Evolutionary conservation across 352 stramenopile genomes (phyloP).

Genomic region (Phytopythium oedochilum): DNA sequence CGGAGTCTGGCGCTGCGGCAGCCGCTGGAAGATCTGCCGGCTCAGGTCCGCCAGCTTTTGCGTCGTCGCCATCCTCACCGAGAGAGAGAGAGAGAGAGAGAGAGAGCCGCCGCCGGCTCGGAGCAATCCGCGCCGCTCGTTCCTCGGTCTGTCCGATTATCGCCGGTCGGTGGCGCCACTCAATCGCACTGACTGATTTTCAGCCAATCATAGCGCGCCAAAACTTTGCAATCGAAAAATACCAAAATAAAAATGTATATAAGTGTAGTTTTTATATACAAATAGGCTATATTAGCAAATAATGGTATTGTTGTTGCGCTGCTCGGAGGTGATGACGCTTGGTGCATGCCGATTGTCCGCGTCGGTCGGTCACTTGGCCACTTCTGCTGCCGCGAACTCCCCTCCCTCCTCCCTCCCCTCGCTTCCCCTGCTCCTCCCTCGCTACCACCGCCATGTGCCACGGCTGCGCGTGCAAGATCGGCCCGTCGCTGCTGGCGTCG

Average conservation of each 20-base stretch:
- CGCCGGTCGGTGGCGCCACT: neutral
- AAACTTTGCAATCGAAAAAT: too few relatives aligned
- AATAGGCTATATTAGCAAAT: too few relatives aligned
- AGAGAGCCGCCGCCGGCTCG: neutral
- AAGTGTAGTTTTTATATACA: too few relatives aligned
- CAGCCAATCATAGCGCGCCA: neutral
- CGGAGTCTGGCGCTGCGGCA: conserved; percentile 73
- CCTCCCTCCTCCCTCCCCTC: neutral
- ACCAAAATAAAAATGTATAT: too few relatives aligned
- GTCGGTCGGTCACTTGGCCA: too few relatives aligned
- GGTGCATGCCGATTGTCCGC: too few relatives aligned
- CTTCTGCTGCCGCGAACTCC: too few relatives aligned
- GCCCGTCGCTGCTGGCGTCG: conserved; percentile 92
- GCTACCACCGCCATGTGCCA: conserved; percentile 57
- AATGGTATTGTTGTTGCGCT: too few relatives aligned
- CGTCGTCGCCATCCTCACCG: conserved; percentile 30
- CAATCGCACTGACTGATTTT: neutral
- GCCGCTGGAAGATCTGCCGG: conserved; percentile 86
- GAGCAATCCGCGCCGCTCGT: neutral
- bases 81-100: neutral
- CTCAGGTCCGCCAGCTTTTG: conserved; percentile 74
- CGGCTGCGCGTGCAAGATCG: conserved; percentile 84
- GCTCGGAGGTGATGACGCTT: conserved; percentile 5
- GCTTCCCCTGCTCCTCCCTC: neutral
- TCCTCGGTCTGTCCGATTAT: neutral